Evolutionary conservation across 1,284 basidiomycete genomes (phyloP).

Genomic region (Kwoniella shivajii): DNA sequence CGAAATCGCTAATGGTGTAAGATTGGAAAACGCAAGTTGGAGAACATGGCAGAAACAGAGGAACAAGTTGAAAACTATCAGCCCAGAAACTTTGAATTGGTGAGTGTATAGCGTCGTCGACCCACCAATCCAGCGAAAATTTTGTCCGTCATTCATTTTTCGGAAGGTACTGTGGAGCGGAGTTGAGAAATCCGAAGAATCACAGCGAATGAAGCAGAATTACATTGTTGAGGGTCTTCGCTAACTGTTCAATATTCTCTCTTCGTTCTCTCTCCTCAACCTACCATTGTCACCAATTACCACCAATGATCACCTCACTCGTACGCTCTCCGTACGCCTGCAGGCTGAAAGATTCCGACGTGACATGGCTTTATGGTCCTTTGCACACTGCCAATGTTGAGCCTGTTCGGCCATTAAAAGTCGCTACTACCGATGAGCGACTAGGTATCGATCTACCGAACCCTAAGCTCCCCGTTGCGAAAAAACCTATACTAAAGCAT

Average conservation of each 20-base stretch:
- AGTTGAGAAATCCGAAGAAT: background rate
- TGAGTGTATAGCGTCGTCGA: constrained; percentile 57
- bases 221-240: background rate
- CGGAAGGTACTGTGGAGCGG: background rate
- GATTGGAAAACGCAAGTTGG: constrained; percentile 98
- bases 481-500: constrained; percentile 95
- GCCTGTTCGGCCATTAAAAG: constrained; percentile 60
- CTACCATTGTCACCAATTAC: constrained; percentile 7
- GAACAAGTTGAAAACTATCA: constrained; percentile 92
- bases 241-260: background rate
- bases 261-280: background rate
- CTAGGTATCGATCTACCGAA: constrained; percentile 57
- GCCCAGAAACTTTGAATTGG: constrained; percentile 98
- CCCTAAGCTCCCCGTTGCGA: constrained; percentile 37
- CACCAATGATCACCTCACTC: background rate
- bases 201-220: background rate
- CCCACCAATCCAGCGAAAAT: background rate
- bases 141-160: no score
- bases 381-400: constrained; percentile 82
- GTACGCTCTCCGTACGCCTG: background rate
- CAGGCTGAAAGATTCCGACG: constrained; percentile 99
- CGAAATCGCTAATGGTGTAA: constrained; percentile 91
- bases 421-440: constrained; percentile 59
- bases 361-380: constrained; percentile 98
- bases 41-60: constrained; percentile 99